Evolutionary conservation across 2,329 filamentous ascomycete genomes (phyloP).

Genomic region (Truncatella angustata): DNA sequence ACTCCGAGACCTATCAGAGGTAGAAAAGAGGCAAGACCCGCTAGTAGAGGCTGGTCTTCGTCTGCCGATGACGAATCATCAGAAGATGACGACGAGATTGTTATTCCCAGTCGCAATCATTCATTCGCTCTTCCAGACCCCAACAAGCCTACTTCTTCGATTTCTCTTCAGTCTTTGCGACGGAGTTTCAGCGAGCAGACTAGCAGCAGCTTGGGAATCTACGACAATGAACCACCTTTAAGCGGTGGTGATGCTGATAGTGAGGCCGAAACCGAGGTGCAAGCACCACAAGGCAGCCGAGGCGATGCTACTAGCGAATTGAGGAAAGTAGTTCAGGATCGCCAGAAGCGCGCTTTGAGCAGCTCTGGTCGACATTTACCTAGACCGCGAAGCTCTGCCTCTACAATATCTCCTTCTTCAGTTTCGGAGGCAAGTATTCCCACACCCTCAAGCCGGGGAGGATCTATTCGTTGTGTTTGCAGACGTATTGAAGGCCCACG

Average conservation of each 20-base stretch:
- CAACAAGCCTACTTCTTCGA: slow-evolving; percentile 41
- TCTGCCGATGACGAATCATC: slow-evolving; percentile 55
- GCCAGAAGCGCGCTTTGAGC: slow-evolving; percentile 41
- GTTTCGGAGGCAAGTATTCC: slow-evolving; percentile 46
- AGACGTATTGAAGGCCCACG: slow-evolving; percentile 31
- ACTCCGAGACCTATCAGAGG: slow-evolving; percentile 19
- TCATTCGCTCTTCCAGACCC: slow-evolving; percentile 52
- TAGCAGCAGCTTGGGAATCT: slow-evolving; percentile 38
- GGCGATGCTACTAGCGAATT: slow-evolving; percentile 62
- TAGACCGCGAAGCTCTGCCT: slow-evolving; percentile 19
- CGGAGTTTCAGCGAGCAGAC: slow-evolving; percentile 51
- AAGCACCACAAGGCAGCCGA: slow-evolving; percentile 38
- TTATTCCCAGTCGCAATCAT: slow-evolving; percentile 59
- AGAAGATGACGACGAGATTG: slow-evolving; percentile 62
- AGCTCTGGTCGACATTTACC: slow-evolving; percentile 34
- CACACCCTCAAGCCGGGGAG: slow-evolving; percentile 42
- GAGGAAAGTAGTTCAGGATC: slow-evolving; percentile 54
- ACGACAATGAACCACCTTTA: slow-evolving; percentile 28
- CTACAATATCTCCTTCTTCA: slow-evolving; percentile 50
- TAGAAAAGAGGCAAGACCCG: slow-evolving; percentile 16
- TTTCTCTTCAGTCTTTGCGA: slow-evolving; percentile 44
- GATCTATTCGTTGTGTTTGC: slow-evolving; percentile 57
- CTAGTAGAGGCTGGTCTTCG: slow-evolving; percentile 39
- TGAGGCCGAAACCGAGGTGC: slow-evolving; percentile 58
- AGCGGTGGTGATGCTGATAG: slow-evolving; percentile 46